Base-by-base conservation (phyloP, 1,139 yeast species). In the Spencermartinsiella ligniputridi region DNA sequence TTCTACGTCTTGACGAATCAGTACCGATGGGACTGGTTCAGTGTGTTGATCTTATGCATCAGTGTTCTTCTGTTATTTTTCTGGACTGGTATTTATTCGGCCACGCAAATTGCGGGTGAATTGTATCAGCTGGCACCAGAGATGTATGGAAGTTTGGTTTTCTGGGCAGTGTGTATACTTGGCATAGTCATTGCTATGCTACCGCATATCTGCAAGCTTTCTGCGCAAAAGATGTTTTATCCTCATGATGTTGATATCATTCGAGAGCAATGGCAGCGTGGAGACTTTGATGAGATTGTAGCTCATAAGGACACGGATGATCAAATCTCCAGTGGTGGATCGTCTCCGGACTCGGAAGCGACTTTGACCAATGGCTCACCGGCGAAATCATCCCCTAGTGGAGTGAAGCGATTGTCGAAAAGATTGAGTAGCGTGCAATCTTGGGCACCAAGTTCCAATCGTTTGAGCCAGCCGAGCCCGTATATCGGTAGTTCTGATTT, bases 71-170 rank as follows among this genome's bases (percentile, higher is more conserved):
- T 89, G 40, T 72, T 88, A 40, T 85, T 79, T 63, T 81, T 79
- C 46, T 90, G 97, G 97, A 81, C 96, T 1, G 96, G 96, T 41
- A 72, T 90, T 40, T 92, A 96, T 90, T 79, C 96, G 1, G 69
- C 83, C 16, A 63, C 77, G 5, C 52, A 71, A 12, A 67, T 69
- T 42, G 74, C 92, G 44, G 76, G 71, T 3, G 95, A 85, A 55
- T 82, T 86, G 52, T 92, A 83, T 67, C 78, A 82, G 53, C 80
- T 87, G 16, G 96, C 86, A 1, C 72, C 78, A 2, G 82, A 81
- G 58, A 71, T 85, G 47, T 89, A 84, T 63, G 94, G 92, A 1
- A 64, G 81, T 15, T 71, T 81, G 1, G 60, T 80, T 1, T 89
- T 79, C 64, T 92, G 98, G 98, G 90, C 89, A 0, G 81, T 87